Evolutionary conservation across 495 filamentous ascomycete species (phyloP).

Genomic region (Bryoglossum gracile): DNA sequence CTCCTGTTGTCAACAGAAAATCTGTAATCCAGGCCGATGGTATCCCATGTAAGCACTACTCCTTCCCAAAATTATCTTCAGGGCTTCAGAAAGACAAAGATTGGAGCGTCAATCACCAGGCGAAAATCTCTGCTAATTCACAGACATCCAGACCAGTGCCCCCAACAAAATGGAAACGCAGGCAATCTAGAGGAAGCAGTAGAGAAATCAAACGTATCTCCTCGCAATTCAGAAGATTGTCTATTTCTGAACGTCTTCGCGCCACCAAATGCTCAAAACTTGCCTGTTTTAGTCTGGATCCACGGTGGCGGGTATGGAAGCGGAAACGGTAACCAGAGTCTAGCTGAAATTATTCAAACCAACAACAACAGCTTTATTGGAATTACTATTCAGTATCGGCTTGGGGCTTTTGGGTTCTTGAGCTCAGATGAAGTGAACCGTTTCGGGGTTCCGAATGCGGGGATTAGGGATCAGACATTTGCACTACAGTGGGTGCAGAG

Average conservation of each 20-base stretch:
- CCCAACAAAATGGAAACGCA: neutral
- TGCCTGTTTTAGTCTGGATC: conserved; percentile 46
- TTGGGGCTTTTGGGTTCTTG: conserved; percentile 59
- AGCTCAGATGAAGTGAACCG: conserved; percentile 36
- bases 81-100: no score
- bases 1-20: conserved; percentile 26
- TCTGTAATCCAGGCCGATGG: conserved; percentile 29
- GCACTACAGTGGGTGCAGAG: conserved; percentile 66
- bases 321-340: conserved; percentile 40
- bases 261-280: conserved; percentile 34
- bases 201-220: neutral
- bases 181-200: neutral
- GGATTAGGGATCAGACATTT: conserved; percentile 58
- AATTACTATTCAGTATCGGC: conserved; percentile 54
- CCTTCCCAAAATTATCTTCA: neutral
- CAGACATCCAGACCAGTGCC: no score
- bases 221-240: conserved; percentile 34
- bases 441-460: conserved; percentile 52
- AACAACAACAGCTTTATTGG: conserved; percentile 46
- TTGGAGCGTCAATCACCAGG: no score
- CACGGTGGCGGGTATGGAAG: conserved; percentile 50
- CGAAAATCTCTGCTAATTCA: no score
- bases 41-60: neutral
- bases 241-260: conserved; percentile 38
- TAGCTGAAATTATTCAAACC: conserved; percentile 34